Percentiles rank a stretch among this genome's conserved stretches.
These are phyloP conservation scores for Podospora comata DNA, from an alignment of 495 filamentous ascomycete genomes.

Conservation along the genomic window DNA sequence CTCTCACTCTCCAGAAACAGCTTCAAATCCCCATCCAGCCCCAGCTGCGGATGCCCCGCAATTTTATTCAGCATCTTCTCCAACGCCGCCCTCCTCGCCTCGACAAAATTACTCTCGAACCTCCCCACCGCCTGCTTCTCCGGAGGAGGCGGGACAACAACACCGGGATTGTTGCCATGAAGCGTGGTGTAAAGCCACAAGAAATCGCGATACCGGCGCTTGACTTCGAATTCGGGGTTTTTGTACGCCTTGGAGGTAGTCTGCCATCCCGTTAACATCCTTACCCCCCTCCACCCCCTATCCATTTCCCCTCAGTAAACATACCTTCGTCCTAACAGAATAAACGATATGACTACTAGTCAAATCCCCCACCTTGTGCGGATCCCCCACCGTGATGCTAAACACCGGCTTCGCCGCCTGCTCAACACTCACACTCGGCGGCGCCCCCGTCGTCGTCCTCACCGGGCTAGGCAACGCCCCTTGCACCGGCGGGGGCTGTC, in stretches of 20 bases:
- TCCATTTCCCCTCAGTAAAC: background rate
- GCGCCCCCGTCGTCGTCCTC: constrained; percentile 61
- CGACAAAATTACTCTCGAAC: constrained; percentile 96
- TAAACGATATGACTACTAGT: constrained; percentile 98
- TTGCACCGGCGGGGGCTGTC: constrained; percentile 73
- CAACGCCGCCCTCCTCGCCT: constrained; percentile 80
- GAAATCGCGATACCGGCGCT: constrained; percentile 91
- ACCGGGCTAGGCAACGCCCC: constrained; percentile 52
- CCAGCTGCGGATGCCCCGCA: constrained; percentile 82
- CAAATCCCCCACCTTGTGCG: constrained; percentile 94
- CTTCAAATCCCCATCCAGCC: constrained; percentile 91
- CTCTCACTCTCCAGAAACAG: constrained; percentile 94
- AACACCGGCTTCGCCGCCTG: constrained; percentile 89
- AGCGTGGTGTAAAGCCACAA: constrained; percentile 94
- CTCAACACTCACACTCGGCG: constrained; percentile 78
- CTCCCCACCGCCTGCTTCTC: constrained; percentile 97
- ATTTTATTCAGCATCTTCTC: constrained; percentile 98
- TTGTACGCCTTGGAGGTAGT: constrained; percentile 95
- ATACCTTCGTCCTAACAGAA: constrained; percentile 87
- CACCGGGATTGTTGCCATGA: constrained; percentile 89
- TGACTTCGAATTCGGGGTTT: constrained; percentile 84
- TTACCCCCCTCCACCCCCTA: constrained; percentile 2
- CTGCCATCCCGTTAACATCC: constrained; percentile 38
- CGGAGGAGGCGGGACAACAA: constrained; percentile 92
- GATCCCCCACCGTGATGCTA: constrained; percentile 90